Evolutionary conservation across 805 yeast species (phyloP).

Genomic region (Candida suzukii): DNA sequence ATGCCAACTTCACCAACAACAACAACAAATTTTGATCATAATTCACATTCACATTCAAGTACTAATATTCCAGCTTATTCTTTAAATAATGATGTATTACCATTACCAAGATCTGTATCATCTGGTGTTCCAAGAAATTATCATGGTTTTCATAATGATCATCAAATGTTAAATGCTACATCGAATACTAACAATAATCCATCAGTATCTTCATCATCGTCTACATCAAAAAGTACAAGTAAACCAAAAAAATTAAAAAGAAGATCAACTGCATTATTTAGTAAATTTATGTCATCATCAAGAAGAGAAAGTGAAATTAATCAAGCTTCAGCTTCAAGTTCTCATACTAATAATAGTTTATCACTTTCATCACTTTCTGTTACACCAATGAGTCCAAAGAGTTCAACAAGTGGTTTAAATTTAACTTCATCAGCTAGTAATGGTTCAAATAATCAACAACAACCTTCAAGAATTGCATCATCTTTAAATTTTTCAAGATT

Average conservation of each 20-base stretch:
- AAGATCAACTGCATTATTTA: conserved; percentile 15
- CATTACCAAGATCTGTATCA: too few species aligned
- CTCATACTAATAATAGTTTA: too few species aligned
- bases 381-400: conserved; percentile 1
- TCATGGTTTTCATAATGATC: not conserved
- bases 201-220: too few species aligned
- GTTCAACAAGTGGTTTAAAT: not conserved
- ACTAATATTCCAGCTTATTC: not conserved
- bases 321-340: not conserved
- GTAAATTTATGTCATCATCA: conserved; percentile 19
- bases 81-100: not conserved
- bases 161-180: not conserved
- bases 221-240: too few species aligned
- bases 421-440: not conserved
- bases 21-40: not conserved
- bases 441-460: not conserved
- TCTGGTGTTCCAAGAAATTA: not conserved
- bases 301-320: conserved; percentile 14
- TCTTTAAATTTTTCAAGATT: not conserved
- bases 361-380: too few species aligned
- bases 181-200: too few species aligned
- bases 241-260: conserved; percentile 15
- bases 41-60: not conserved
- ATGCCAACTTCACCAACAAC: conserved; percentile 1
- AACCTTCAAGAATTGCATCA: not conserved